phyloP scores from a whole-genome alignment of 108 stramenopile genomes.

The Schizochytrium sp. region DNA sequence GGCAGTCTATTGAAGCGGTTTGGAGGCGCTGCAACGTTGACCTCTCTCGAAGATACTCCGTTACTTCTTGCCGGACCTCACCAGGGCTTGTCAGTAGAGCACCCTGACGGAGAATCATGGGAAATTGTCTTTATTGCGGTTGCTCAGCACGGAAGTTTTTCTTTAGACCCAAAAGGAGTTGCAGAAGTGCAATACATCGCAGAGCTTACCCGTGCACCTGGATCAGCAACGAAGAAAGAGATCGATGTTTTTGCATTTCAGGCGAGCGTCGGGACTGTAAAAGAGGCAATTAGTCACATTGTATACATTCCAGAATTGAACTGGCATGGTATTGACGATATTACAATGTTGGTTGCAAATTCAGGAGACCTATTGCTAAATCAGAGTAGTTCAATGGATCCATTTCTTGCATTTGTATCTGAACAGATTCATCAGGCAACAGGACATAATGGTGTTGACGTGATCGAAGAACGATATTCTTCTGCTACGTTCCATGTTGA shows the following conservation, averaged over 20 bases:
- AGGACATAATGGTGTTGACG: neutral
- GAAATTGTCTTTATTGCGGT: neutral
- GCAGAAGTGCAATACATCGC: neutral
- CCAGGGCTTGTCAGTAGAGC: neutral
- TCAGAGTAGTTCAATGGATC: neutral
- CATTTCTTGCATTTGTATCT: neutral
- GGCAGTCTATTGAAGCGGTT: neutral
- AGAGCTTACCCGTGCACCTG: neutral
- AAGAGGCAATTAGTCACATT: constrained; percentile 12
- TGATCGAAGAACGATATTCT: neutral
- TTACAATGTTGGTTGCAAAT: neutral
- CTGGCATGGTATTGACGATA: neutral
- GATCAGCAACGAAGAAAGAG: neutral
- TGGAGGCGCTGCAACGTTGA: neutral
- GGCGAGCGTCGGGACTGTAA: neutral
- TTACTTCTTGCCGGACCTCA: neutral
- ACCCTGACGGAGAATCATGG: neutral
- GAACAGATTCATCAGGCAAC: neutral
- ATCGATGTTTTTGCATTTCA: neutral
- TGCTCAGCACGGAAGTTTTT: neutral
- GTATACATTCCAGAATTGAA: neutral
- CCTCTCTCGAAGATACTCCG: neutral
- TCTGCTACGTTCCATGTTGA: neutral
- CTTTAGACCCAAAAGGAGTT: neutral
- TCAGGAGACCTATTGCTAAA: neutral